Conservation (phyloP, 2,329 filamentous ascomycete species). For the Ophiosphaerella korrae region DNA sequence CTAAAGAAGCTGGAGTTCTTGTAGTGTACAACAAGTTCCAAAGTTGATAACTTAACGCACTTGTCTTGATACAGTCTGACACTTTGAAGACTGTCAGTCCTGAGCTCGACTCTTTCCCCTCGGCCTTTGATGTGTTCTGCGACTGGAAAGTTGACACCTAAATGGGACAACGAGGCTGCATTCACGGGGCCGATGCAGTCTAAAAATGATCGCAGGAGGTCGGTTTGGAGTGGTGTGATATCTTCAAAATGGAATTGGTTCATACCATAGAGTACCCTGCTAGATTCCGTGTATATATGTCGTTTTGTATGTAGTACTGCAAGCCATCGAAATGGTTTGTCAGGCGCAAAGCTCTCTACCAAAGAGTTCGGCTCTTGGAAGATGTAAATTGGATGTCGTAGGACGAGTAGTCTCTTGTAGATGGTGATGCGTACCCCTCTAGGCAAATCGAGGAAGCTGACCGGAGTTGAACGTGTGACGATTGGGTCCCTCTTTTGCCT, state of each 20-base stretch:
- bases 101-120: slow-evolving; percentile 8
- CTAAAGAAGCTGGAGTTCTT: slow-evolving; percentile 16
- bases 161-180: slow-evolving; percentile 13
- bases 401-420: slow-evolving; percentile 7
- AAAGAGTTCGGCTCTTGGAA: slow-evolving; percentile 13
- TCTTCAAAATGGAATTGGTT: slow-evolving; percentile 19
- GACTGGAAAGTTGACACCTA: slow-evolving; percentile 19
- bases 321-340: slow-evolving; percentile 11
- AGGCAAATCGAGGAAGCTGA: slow-evolving; percentile 9
- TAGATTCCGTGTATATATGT: slow-evolving; percentile 12
- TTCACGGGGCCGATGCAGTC: slow-evolving; percentile 14
- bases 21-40: slow-evolving; percentile 13
- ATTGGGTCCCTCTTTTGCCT: no score
- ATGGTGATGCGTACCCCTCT: slow-evolving; percentile 10
- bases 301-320: slow-evolving; percentile 8
- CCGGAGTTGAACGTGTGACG: neutral
- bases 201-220: slow-evolving; percentile 15
- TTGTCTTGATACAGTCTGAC: slow-evolving; percentile 12
- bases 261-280: slow-evolving; percentile 12
- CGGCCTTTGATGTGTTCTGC: slow-evolving; percentile 6
- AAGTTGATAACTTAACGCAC: slow-evolving; percentile 15
- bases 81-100: slow-evolving; percentile 10
- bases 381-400: slow-evolving; percentile 12
- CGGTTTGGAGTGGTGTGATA: slow-evolving; percentile 12
- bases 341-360: slow-evolving; percentile 12